Evolutionary conservation across 257 asterid genomes (phyloP), one percentile per base, ranked within the genome.

Genomic region (Petunia secreta): DNA sequence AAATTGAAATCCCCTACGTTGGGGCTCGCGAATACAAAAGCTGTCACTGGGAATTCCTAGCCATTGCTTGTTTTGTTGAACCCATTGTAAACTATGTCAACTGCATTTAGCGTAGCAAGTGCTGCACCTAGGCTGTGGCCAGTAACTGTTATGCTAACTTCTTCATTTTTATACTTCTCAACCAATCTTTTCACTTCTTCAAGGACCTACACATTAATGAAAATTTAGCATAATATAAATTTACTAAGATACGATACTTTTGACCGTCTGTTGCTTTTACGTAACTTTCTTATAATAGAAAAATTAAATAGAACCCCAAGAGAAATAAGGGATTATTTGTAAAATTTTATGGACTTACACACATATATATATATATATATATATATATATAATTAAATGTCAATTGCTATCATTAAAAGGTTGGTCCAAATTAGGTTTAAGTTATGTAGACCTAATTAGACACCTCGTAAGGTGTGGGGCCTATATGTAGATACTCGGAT

Each of bases 91-190:
- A 87, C 89, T 37, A 94, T 91, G 83, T 94, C 97, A 0, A 82
- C 87, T 14, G 94, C 97, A 38, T 86, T 92, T 69, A 94, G 75
- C 34, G 96, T 92, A 4, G 92, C 85, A 0, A 94, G 81, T 5
- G 97, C 90, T 0, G 97, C 97, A 0, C 98, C 98, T 64, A 94
- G 80, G 84, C 97, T 94, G 87, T 94, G 98, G 3, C 97, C 98
- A 3, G 93, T 87, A n/a, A 92, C 77, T 4, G 94, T 92, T 60
- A 94, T 87, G 82, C 97, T 92, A 5, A 85, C 89, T 15, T 91
- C 90, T 57, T 94, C 98, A 8, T 87, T 80, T 84, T 91, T 85
- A 89, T 87, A 91, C 38, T 79, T 63, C 58, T 93, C 91, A 1
- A 94, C 94, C 79, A 91, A 76, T 84, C 90, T 82, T 37, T 80